Conservation (phyloP, 1,284 basidiomycete species). For the Flammula alnicola region DNA sequence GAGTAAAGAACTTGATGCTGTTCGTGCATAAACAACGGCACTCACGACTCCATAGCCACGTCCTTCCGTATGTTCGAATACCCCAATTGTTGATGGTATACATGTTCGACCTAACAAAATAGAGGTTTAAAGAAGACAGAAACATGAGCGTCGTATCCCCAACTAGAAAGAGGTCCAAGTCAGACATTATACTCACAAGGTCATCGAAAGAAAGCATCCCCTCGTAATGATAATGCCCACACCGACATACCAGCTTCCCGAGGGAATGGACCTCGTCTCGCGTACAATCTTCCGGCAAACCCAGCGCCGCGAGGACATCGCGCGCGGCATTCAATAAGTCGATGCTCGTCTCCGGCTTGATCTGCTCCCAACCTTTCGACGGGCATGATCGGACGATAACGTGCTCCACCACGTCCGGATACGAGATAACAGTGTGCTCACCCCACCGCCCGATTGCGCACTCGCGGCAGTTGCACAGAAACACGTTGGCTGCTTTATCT, state of each 20-base stretch:
- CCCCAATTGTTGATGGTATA: conserved; percentile 4
- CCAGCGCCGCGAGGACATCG: conserved; percentile 10
- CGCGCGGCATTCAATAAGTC: conserved; percentile 5
- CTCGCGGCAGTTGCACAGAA: conserved; percentile 6
- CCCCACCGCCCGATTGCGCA: background rate
- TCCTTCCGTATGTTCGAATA: background rate
- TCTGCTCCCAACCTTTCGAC: background rate
- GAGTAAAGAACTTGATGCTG: background rate
- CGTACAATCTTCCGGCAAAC: conserved; percentile 5
- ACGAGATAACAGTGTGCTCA: background rate
- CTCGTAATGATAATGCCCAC: conserved; percentile 4
- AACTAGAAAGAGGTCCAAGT: too few species aligned
- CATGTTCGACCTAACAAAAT: conserved; percentile 7
- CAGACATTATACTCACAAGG: conserved; percentile 1
- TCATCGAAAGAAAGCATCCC: conserved; percentile 10
- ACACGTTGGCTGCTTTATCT: conserved; percentile 5
- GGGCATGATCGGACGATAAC: background rate
- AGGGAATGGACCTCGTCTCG: background rate
- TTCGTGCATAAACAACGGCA: background rate
- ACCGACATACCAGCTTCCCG: conserved; percentile 10
- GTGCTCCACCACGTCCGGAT: conserved; percentile 8
- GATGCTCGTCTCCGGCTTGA: background rate
- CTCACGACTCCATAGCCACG: background rate
- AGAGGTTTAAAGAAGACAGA: background rate
- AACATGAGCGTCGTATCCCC: background rate